Conservation (phyloP, 2,329 filamentous ascomycete species). For the Chaetothyriales sp. region DNA sequence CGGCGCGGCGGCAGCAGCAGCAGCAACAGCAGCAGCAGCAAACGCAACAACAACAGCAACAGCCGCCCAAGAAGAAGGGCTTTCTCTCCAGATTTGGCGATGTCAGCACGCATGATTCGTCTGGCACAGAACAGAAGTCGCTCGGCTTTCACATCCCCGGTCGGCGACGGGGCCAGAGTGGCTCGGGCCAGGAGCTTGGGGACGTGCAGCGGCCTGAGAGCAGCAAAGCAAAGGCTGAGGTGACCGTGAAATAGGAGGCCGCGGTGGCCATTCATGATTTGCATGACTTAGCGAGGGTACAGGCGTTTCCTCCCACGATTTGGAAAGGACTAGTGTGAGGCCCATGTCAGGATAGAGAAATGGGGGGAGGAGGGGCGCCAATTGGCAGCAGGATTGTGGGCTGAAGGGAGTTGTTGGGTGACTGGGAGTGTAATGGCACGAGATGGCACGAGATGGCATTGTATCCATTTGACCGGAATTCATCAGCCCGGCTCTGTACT, state of each 20-base stretch:
- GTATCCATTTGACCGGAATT: not conserved
- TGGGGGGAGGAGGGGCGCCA: too few species aligned
- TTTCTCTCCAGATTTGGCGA: slow-evolving; percentile 74
- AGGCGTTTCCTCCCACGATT: not conserved
- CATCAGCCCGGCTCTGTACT: not conserved
- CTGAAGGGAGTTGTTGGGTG: not conserved
- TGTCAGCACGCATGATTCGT: slow-evolving; percentile 23
- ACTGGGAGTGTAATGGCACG: not conserved
- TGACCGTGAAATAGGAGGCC: slow-evolving; percentile 11
- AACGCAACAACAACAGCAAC: slow-evolving; percentile 17
- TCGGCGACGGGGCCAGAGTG: slow-evolving; percentile 56
- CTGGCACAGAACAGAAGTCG: slow-evolving; percentile 25
- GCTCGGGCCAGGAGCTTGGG: slow-evolving; percentile 56
- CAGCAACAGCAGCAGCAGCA: slow-evolving; percentile 30
- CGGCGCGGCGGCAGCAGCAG: slow-evolving; percentile 22
- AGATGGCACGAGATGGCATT: not conserved
- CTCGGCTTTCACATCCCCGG: slow-evolving; percentile 48
- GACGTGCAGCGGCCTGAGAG: slow-evolving; percentile 39
- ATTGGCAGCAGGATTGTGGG: not conserved
- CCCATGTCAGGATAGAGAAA: not conserved
- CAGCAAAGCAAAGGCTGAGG: slow-evolving; percentile 17
- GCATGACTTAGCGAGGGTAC: not conserved
- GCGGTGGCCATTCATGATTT: not conserved
- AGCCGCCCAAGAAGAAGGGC: slow-evolving; percentile 56
- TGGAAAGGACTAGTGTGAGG: not conserved